These are phyloP conservation scores for Candida maesae DNA, from an alignment of 805 yeast species.

Conservation along the genomic window DNA sequence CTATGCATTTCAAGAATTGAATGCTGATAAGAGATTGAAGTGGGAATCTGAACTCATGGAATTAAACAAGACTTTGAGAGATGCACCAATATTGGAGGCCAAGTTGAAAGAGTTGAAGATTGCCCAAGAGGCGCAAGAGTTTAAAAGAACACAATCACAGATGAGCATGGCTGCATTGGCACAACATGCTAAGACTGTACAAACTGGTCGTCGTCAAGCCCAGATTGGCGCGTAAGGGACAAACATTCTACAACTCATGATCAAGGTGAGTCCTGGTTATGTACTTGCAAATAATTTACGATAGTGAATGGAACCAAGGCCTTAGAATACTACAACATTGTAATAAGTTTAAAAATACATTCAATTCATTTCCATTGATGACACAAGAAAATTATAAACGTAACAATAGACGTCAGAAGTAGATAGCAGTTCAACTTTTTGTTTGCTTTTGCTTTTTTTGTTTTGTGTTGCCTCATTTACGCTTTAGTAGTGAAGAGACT, in stretches of 20 bases:
- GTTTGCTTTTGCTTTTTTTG: no score
- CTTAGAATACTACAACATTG: no score
- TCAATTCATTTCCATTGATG: no score
- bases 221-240: not conserved
- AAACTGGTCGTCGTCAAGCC: not conserved
- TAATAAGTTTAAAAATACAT: no score
- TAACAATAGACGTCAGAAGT: not conserved
- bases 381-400: not conserved
- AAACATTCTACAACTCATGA: no score
- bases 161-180: slow-evolving; percentile 17
- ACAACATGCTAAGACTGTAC: not conserved
- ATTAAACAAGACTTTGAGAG: slow-evolving; percentile 67
- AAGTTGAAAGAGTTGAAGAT: slow-evolving; percentile 61
- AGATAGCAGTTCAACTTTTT: no score
- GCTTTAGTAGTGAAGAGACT: no score
- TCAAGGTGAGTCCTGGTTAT: no score
- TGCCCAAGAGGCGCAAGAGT: slow-evolving; percentile 37
- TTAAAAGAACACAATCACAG: slow-evolving; percentile 28
- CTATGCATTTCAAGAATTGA: slow-evolving; percentile 56
- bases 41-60: slow-evolving; percentile 75
- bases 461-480: no score
- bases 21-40: slow-evolving; percentile 67
- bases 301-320: no score
- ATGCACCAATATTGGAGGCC: slow-evolving; percentile 61
- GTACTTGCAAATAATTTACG: no score